Evolutionary conservation across 768 basidiomycete species (phyloP).

Genomic region (Rhodotorula toruloides): DNA sequence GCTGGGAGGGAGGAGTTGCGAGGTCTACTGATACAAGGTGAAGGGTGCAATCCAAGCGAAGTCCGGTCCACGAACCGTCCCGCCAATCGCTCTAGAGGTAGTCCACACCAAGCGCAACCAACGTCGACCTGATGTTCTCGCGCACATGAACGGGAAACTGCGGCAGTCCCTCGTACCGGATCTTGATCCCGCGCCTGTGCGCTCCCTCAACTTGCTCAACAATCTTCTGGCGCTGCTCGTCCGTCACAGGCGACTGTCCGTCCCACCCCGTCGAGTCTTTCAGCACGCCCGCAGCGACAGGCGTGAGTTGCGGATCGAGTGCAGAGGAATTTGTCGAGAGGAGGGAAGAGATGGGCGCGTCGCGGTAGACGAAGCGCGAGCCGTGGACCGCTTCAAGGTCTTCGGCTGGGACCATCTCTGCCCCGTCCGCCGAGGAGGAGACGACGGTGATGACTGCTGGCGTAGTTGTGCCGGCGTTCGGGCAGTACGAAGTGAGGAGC

Average conservation of each 20-base stretch:
- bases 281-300: slow-evolving; percentile 7
- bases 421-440: slow-evolving; percentile 2
- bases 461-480: slow-evolving; percentile 6
- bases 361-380: slow-evolving; percentile 20
- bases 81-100: background rate
- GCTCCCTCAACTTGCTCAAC: slow-evolving; percentile 1
- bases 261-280: slow-evolving; percentile 12
- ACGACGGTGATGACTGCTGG: slow-evolving; percentile 25
- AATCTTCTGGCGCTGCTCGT: slow-evolving; percentile 1
- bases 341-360: background rate
- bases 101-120: slow-evolving; percentile 14
- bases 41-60: background rate
- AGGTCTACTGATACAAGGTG: too few relatives aligned
- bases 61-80: background rate
- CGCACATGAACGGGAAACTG: slow-evolving; percentile 14
- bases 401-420: slow-evolving; percentile 16
- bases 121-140: background rate
- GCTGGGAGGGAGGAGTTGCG: background rate
- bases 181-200: slow-evolving; percentile 2
- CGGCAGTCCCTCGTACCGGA: slow-evolving; percentile 10
- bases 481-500: slow-evolving; percentile 24
- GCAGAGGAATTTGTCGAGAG: too few relatives aligned
- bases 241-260: background rate
- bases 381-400: slow-evolving; percentile 2
- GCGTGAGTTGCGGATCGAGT: background rate